These are phyloP conservation scores for Pulveroboletus sp. DNA, from an alignment of 768 basidiomycete species.

Conservation along the genomic window DNA sequence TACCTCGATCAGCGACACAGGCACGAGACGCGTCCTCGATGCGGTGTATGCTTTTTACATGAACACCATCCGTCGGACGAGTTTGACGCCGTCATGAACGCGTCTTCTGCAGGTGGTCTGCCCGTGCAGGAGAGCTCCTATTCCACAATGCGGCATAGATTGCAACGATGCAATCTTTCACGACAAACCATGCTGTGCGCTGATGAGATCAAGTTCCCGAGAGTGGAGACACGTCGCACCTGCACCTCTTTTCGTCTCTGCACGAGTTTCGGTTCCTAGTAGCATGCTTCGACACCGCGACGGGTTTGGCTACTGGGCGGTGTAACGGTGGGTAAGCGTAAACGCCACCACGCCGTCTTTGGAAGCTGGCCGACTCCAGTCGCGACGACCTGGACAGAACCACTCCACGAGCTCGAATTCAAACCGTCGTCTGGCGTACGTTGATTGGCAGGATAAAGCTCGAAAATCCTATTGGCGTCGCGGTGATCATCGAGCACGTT, in stretches of 20 bases:
- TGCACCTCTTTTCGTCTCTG: neutral
- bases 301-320: too few relatives aligned
- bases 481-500: constrained; percentile 6
- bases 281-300: neutral
- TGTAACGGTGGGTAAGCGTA: too few relatives aligned
- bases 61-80: too few relatives aligned
- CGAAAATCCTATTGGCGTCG: neutral
- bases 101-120: too few relatives aligned
- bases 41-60: too few relatives aligned
- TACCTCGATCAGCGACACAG: neutral
- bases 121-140: too few relatives aligned
- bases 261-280: too few relatives aligned
- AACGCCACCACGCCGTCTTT: neutral
- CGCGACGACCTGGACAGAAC: neutral
- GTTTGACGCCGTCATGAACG: too few relatives aligned
- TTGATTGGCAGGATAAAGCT: constrained; percentile 7
- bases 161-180: neutral
- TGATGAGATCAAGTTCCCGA: neutral
- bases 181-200: too few relatives aligned
- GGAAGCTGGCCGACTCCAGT: neutral
- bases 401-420: too few relatives aligned
- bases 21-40: too few relatives aligned
- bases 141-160: neutral
- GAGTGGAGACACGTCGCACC: neutral
- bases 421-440: neutral